phyloP scores from a whole-genome alignment of 306 rosid species.

The Pyrus betulifolia region DNA sequence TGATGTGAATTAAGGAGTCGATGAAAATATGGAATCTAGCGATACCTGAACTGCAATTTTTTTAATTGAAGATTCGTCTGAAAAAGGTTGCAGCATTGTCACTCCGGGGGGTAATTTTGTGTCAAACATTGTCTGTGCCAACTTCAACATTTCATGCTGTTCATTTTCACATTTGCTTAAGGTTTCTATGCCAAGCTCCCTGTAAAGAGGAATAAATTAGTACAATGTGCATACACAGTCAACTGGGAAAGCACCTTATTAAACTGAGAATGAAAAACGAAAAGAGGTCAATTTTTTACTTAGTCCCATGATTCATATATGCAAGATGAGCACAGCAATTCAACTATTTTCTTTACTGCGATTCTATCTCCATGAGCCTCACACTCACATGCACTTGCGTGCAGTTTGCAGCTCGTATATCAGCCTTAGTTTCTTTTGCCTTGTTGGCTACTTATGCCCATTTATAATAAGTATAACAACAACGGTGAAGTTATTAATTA shows the following conservation, averaged over 20 bases:
- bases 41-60: constrained; percentile 73
- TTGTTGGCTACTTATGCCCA: background rate
- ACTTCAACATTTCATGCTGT: constrained; percentile 60
- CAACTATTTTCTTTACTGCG: background rate
- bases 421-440: constrained; percentile 4
- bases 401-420: background rate
- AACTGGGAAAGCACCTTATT: background rate
- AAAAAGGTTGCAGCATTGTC: constrained; percentile 77
- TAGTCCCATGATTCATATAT: constrained; percentile 1
- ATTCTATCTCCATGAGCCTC: background rate
- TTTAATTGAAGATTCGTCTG: constrained; percentile 88
- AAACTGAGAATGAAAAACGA: background rate
- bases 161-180: constrained; percentile 64
- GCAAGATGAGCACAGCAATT: background rate
- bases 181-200: constrained; percentile 87
- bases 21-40: background rate
- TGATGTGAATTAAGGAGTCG: background rate
- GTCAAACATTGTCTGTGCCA: constrained; percentile 85
- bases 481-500: constrained; percentile 16
- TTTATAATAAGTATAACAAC: no score
- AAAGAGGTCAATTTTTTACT: background rate
- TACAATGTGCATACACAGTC: constrained; percentile 2
- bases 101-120: constrained; percentile 93
- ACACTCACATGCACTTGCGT: background rate
- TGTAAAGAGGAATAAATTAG: constrained; percentile 21